Percentiles rank a stretch among this genome's conserved stretches.
phyloP scores from a whole-genome alignment of 2,329 filamentous ascomycete species.

The Venturia effusa region DNA sequence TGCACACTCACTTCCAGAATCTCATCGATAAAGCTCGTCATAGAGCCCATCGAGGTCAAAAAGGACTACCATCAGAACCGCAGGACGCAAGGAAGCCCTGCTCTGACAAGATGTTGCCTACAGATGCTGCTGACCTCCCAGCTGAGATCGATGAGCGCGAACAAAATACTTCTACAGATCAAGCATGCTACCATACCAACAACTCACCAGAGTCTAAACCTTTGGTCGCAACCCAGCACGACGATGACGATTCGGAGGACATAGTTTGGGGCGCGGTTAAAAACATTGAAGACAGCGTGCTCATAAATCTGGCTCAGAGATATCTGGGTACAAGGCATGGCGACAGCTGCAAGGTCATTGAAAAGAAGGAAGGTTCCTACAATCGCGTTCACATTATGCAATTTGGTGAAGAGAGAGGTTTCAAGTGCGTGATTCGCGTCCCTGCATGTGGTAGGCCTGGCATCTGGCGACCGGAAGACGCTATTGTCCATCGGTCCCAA shows the following conservation, averaged over 20 bases:
- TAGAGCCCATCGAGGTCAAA: neutral
- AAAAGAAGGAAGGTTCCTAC: neutral
- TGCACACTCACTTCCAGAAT: neutral
- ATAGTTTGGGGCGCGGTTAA: neutral
- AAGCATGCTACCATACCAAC: neutral
- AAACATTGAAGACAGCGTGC: neutral
- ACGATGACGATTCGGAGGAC: neutral
- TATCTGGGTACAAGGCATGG: neutral
- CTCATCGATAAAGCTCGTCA: neutral
- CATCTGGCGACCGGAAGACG: slow-evolving; percentile 2
- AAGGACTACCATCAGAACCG: neutral
- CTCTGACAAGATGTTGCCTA: neutral
- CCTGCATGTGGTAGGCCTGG: neutral
- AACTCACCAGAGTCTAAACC: neutral
- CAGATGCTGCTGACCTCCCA: neutral
- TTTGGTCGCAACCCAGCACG: neutral
- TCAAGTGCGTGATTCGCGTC: neutral
- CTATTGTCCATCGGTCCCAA: neutral
- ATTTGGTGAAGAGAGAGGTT: neutral
- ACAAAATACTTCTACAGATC: neutral
- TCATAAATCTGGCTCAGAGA: neutral
- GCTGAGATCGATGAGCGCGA: neutral
- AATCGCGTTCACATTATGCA: neutral
- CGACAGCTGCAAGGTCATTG: neutral
- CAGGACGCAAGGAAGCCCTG: neutral